phyloP scores from a whole-genome alignment of 2,329 filamentous ascomycete genomes.

The Apiospora arundinis region DNA sequence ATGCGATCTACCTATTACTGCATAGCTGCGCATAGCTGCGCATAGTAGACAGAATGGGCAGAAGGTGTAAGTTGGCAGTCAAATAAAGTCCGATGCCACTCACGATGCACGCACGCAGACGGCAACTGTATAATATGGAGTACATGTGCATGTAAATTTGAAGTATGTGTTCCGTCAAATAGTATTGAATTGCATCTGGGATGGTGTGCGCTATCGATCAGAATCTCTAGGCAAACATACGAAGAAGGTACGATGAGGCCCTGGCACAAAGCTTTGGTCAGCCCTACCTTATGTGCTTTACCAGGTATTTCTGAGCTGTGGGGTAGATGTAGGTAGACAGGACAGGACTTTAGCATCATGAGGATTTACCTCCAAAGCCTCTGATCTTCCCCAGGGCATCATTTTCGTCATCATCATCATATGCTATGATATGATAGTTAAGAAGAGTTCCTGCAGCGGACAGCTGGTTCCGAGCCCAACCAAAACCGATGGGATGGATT shows the following conservation, averaged over 20 bases:
- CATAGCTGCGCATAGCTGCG: not conserved
- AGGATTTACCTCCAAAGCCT: not conserved
- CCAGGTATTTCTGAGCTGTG: not conserved
- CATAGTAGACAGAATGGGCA: no score
- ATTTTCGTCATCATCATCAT: not conserved
- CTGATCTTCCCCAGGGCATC: no score
- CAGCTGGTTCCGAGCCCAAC: not conserved
- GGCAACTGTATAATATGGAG: not conserved
- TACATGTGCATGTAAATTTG: not conserved
- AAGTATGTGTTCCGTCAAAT: no score
- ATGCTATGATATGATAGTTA: no score
- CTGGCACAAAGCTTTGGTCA: not conserved
- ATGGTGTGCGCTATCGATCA: not conserved
- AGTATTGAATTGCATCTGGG: not conserved
- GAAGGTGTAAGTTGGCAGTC: not conserved
- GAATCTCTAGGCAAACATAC: not conserved
- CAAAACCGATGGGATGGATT: no score
- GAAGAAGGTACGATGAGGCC: slow-evolving; percentile 1
- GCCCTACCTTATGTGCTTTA: not conserved
- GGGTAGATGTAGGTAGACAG: not conserved
- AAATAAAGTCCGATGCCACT: not conserved
- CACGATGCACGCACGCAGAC: not conserved
- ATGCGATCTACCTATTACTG: not conserved
- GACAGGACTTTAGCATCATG: not conserved
- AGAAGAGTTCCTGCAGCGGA: not conserved